These are phyloP conservation scores for Rhodotorula sp. DNA, from an alignment of 1,284 basidiomycete species.

Conservation along the genomic window DNA sequence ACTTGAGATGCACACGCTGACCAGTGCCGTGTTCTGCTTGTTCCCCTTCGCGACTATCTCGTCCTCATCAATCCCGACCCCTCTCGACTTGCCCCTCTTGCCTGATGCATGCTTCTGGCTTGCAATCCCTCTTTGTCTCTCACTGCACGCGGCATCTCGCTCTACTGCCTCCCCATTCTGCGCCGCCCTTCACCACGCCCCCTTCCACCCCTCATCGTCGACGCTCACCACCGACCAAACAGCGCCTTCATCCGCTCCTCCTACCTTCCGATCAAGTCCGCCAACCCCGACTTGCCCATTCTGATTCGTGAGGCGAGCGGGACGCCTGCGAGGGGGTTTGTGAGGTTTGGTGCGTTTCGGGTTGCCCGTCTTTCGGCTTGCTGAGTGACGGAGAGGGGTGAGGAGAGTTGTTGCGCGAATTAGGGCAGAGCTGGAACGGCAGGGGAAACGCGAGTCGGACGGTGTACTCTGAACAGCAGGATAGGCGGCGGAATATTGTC, in stretches of 20 bases:
- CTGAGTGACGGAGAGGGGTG: not conserved
- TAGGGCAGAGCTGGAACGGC: no score
- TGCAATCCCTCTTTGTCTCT: no score
- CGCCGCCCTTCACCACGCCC: not conserved
- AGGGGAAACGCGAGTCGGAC: no score
- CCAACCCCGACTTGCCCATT: slow-evolving; percentile 86
- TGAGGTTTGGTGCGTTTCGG: slow-evolving; percentile 72
- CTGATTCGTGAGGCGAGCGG: slow-evolving; percentile 86
- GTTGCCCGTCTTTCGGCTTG: not conserved
- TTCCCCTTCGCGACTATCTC: not conserved
- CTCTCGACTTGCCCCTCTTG: no score
- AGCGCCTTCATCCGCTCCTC: slow-evolving; percentile 67
- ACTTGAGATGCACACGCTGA: not conserved
- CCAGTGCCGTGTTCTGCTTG: not conserved
- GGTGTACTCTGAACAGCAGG: no score
- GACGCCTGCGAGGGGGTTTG: slow-evolving; percentile 82
- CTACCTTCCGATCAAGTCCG: slow-evolving; percentile 77
- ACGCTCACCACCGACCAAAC: slow-evolving; percentile 49
- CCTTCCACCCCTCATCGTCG: slow-evolving; percentile 51
- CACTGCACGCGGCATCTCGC: no score
- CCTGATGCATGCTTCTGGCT: no score
- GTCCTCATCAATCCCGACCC: no score
- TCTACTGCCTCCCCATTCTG: no score
- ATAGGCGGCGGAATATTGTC: no score
- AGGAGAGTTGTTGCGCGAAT: no score